These are phyloP conservation scores for Fusarium poae DNA, from an alignment of 2,329 filamentous ascomycete species.

Conservation along the genomic window DNA sequence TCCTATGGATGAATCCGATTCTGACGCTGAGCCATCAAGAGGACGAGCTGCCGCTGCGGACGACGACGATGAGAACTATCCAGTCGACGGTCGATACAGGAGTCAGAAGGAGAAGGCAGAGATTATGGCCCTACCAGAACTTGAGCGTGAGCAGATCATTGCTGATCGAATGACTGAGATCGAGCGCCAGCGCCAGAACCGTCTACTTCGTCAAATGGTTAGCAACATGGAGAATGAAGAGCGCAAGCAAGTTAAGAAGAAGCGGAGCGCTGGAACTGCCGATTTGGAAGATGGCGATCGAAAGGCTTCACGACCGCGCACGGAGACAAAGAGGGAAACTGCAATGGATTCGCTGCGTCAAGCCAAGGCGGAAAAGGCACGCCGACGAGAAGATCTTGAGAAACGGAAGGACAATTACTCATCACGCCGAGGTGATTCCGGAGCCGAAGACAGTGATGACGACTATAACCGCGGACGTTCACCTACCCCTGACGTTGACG, in stretches of 20 bases:
- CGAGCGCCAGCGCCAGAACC: conserved; percentile 84
- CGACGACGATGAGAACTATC: conserved; percentile 77
- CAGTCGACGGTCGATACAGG: conserved; percentile 87
- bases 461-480: conserved; percentile 76
- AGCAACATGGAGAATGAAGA: conserved; percentile 73
- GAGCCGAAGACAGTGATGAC: conserved; percentile 79
- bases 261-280: conserved; percentile 82
- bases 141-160: conserved; percentile 90
- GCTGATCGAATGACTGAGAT: conserved; percentile 88
- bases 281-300: conserved; percentile 82
- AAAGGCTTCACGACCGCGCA: conserved; percentile 80
- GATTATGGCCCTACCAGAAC: conserved; percentile 88
- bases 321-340: conserved; percentile 60
- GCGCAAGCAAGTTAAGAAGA: conserved; percentile 68
- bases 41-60: conserved; percentile 59
- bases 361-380: conserved; percentile 71
- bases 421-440: conserved; percentile 51
- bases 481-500: conserved; percentile 71
- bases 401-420: conserved; percentile 68
- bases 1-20: conserved; percentile 90
- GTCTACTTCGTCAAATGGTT: conserved; percentile 82
- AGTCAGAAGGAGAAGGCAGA: conserved; percentile 79
- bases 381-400: conserved; percentile 65
- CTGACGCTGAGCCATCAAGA: conserved; percentile 65
- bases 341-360: conserved; percentile 79